Evolutionary conservation across 2,329 filamentous ascomycete species (phyloP), one percentile per base, ranked within the genome.

Genomic region (Colletotrichum musicola): DNA sequence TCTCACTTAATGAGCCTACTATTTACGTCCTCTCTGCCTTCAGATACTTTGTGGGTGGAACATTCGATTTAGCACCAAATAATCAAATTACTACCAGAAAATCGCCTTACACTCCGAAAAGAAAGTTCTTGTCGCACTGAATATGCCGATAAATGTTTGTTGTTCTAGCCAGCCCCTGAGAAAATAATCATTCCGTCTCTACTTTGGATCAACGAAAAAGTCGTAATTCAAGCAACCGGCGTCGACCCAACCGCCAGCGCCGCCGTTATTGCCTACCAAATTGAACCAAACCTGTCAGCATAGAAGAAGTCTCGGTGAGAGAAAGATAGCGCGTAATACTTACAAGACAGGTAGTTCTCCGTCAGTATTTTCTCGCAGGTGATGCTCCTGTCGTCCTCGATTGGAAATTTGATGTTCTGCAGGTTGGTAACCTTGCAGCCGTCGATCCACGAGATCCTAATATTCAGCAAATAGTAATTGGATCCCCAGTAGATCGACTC

Each of bases 101-200:
- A 16, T 10, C 30, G 10, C 10, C 30, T 35, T 10, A 35, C 22
- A 35, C 30, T 30, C 30, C 10, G 7, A 7, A 35, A 35, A 9
- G 6, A 2, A 35, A 16, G 18, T 4, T 4, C 10, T 16, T 46
- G 16, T 46, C 16, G 6, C 1, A 16, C 6, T 46, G 18, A 4
- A 14, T 2, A n/a, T 46, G 12, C 3, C 16, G 1, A 16, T 10
- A n/a, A 1, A 1, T 1, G 9, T 3, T 7, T 5, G 16, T 18
- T 1, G 5, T n/a, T n/a, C 2, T 18, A 16, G 5, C 14, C 4
- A 10, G 16, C 42, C 9, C 7, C 0, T 46, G 2, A 1, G 42
- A 46, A 18, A 46, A 6, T 7, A n/a, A 6, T 18, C 20, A 22
- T 22, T 22, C 20, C 20, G 9, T 46, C 16, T 46, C 3, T 1